Percentiles rank a stretch among this genome's conserved stretches.
Evolutionary conservation across 176 grass and related monocot genomes (phyloP).

Genomic region (Lolium multiflorum): DNA sequence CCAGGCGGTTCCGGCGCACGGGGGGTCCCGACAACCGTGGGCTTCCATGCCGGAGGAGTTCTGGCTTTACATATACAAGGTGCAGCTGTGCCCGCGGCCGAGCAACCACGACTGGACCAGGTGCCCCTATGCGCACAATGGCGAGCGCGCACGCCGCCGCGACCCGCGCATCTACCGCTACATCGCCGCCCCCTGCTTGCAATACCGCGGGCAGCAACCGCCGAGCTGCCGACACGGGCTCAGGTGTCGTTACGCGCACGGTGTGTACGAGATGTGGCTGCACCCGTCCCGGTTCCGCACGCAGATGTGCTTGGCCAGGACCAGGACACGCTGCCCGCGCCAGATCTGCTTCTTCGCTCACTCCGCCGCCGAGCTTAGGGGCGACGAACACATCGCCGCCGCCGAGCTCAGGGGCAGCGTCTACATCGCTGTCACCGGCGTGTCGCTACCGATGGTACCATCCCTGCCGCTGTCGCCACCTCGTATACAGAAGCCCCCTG

Average conservation of each 20-base stretch:
- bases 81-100: too few species aligned
- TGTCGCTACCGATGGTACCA: too few species aligned
- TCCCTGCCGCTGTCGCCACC: neutral
- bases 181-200: slow-evolving; percentile 45
- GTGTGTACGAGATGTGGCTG: slow-evolving; percentile 58
- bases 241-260: slow-evolving; percentile 51
- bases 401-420: too few species aligned
- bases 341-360: slow-evolving; percentile 70
- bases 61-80: too few species aligned
- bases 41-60: too few species aligned
- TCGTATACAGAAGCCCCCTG: neutral
- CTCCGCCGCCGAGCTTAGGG: slow-evolving; percentile 25
- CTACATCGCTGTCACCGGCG: too few species aligned
- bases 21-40: too few species aligned
- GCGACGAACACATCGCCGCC: neutral
- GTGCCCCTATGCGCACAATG: slow-evolving; percentile 68
- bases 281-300: slow-evolving; percentile 60
- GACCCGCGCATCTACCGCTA: slow-evolving; percentile 55
- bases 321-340: slow-evolving; percentile 4
- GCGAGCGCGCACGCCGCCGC: slow-evolving; percentile 56
- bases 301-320: slow-evolving; percentile 39
- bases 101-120: slow-evolving; percentile 53
- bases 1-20: too few species aligned
- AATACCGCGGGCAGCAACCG: slow-evolving; percentile 26
- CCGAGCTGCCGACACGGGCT: slow-evolving; percentile 31